phyloP scores from a whole-genome alignment of 1,139 yeast species.

The Trichomonascaceae sp. region DNA sequence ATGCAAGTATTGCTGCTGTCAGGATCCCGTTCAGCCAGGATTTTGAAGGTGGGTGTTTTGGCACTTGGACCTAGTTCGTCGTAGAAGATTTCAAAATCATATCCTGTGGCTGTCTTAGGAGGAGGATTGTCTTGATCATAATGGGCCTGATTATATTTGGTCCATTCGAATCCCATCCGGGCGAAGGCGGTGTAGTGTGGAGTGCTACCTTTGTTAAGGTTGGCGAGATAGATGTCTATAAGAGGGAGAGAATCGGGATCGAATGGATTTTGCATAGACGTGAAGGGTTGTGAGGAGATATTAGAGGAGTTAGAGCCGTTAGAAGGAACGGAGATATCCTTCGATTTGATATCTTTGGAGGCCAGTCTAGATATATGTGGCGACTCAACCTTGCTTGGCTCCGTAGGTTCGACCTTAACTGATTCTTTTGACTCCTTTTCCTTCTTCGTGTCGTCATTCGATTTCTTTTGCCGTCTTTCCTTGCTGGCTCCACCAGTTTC shows the following conservation, averaged over 20 bases:
- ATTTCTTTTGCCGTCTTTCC: not conserved
- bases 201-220: not conserved
- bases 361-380: not conserved
- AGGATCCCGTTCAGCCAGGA: constrained; percentile 18
- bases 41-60: constrained; percentile 30
- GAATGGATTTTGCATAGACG: not conserved
- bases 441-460: not conserved
- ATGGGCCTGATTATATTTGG: constrained; percentile 33
- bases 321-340: not conserved
- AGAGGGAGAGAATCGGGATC: not conserved
- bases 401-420: no score
- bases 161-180: constrained; percentile 34
- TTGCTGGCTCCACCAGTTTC: not conserved
- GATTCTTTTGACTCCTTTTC: not conserved
- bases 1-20: constrained; percentile 24
- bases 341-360: not conserved
- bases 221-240: not conserved
- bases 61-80: constrained; percentile 29
- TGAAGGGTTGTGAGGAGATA: not conserved
- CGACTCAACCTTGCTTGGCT: no score
- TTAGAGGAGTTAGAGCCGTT: not conserved
- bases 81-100: constrained; percentile 34
- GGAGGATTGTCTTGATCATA: constrained; percentile 34
- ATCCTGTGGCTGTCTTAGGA: constrained; percentile 37
- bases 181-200: constrained; percentile 24